Percentiles rank a stretch among this genome's conserved stretches.
Conservation (phyloP, 2,329 filamentous ascomycete genomes). For the Gaeumannomyces tritici region DNA sequence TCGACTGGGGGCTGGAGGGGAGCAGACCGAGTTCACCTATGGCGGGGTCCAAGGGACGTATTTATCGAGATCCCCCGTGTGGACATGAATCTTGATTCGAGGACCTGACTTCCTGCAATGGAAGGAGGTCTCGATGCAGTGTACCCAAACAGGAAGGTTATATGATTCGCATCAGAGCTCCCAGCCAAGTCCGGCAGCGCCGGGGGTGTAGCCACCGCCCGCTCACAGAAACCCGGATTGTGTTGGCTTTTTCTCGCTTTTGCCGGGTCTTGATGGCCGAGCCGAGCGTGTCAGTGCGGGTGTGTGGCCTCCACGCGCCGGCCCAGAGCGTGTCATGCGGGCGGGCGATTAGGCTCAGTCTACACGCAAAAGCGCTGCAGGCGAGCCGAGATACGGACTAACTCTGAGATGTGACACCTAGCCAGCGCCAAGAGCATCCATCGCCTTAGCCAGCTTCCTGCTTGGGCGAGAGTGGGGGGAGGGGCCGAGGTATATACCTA, state of each 20-base stretch:
- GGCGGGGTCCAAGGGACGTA: background rate
- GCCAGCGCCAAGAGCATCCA: background rate
- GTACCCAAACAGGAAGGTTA: background rate
- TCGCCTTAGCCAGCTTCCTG: background rate
- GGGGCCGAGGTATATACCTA: background rate
- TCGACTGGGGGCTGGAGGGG: background rate
- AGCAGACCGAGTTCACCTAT: background rate
- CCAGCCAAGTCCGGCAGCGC: too few relatives aligned
- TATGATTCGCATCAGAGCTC: too few relatives aligned
- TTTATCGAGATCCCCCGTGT: background rate
- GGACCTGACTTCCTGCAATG: background rate
- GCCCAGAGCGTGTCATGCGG: too few relatives aligned
- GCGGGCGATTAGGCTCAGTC: too few relatives aligned
- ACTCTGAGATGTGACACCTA: too few relatives aligned
- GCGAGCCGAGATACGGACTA: too few relatives aligned
- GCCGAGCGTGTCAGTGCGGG: too few relatives aligned
- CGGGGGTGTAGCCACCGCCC: too few relatives aligned
- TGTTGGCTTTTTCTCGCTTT: background rate
- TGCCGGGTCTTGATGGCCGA: background rate
- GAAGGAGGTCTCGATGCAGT: background rate
- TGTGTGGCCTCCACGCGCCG: too few relatives aligned
- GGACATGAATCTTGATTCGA: too few relatives aligned
- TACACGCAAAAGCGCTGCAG: too few relatives aligned
- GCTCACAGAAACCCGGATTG: background rate
- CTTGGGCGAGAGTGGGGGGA: background rate